Evolutionary conservation across 1,284 basidiomycete species (phyloP), one percentile per base, ranked within the genome.

Genomic region (Xerocomus amazonicus): DNA sequence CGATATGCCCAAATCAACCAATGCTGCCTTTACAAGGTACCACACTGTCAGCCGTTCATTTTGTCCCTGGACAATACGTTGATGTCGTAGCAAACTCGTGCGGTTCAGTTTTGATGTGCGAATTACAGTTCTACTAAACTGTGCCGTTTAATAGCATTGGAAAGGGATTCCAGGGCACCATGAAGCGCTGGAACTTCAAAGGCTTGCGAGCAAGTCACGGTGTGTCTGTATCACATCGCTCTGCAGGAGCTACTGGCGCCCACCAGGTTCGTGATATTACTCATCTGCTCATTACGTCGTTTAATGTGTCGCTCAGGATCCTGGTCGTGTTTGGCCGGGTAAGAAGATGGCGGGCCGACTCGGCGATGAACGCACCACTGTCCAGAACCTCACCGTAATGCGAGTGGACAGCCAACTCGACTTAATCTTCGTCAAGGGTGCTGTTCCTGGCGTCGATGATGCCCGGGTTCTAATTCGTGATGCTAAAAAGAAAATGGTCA

Each of bases 301-400:
- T 59, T 27, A 59, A 57, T 40, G 46, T 33, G 50, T 49, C 19
- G 28, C 55, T 12, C 59, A 95, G 91, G 92, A 97, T 64, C 95
- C 95, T 33, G 95, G 94, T 46, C 84, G 94, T 65, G 80, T 97
- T 13, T 92, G 91, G 75, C 95, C 95, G 14, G 96, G 96, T 37
- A 97, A 95, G 74, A 98, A 97, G 76, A 99, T 98, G 96, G 86
- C 96, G 9, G 97, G 96, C 41, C 86, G 88, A 41, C 87, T 97
- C 79, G 97, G 97, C 48, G 87, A 84, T 52, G 77, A 82, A 57
- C 86, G 87, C 39, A 82, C 82, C 14, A 98, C 95, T 9, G 79
- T 82, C 10, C 93, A 96, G 67, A 99, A 97, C 67, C 81, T 98
- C 28, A 73, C 86, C 2, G 92, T 98, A 32, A 80, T 96, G 51